A percentile compares a stretch with the other conserved stretches of the same genome.
Evolutionary conservation across 371 early-diverging fungal genomes (phyloP).

Genomic region (Nosema muscidifuracis): DNA sequence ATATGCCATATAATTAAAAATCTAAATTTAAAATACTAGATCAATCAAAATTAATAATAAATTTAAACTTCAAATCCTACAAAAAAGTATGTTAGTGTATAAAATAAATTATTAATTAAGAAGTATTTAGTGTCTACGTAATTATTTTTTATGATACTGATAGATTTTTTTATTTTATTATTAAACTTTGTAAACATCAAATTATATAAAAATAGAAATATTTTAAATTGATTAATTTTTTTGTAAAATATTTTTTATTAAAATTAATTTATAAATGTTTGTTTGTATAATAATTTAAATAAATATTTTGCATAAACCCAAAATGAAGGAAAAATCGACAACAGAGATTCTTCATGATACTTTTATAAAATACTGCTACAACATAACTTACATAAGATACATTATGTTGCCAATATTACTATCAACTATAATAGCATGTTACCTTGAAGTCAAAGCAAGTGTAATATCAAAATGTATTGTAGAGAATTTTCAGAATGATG

Average conservation of each 20-base stretch:
- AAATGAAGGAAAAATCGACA: constrained; percentile 3
- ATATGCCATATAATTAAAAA: too few relatives aligned
- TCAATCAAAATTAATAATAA: too few relatives aligned
- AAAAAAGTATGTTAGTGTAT: too few relatives aligned
- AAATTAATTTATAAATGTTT: background rate
- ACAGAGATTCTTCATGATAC: background rate
- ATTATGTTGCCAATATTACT: background rate
- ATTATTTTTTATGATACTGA: too few relatives aligned
- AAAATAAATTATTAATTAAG: too few relatives aligned
- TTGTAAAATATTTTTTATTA: background rate
- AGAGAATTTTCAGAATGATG: background rate
- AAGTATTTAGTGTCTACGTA: too few relatives aligned
- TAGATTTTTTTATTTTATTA: too few relatives aligned
- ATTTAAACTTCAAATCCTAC: too few relatives aligned
- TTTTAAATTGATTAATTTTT: too few relatives aligned
- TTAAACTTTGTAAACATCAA: too few relatives aligned
- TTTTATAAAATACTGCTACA: constrained; percentile 10
- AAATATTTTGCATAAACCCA: background rate
- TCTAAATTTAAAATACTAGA: too few relatives aligned
- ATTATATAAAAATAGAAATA: too few relatives aligned
- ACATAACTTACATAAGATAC: constrained; percentile 6
- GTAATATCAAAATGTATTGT: background rate
- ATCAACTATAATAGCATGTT: constrained; percentile 7
- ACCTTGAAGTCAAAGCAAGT: constrained; percentile 4
- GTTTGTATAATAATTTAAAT: background rate